These are phyloP conservation scores for Actinidia arguta DNA, from an alignment of 179 eudicot genomes.

Conservation along the genomic window DNA sequence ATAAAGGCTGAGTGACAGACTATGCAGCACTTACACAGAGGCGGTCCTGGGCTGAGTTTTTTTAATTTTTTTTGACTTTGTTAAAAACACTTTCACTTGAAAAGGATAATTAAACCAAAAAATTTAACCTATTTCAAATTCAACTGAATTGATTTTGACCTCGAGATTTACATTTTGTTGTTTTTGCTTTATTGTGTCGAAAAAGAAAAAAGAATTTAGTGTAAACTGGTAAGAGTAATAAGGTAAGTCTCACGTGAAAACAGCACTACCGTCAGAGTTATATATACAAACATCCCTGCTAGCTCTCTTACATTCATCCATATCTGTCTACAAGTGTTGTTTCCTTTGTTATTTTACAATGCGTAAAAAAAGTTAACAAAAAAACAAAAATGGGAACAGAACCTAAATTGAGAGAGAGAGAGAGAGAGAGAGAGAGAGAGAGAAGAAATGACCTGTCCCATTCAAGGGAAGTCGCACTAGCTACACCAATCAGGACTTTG, in stretches of 20 bases:
- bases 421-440: not conserved
- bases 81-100: no score
- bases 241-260: not conserved
- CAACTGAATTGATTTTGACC: not conserved
- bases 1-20: no score
- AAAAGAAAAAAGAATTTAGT: not conserved
- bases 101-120: no score
- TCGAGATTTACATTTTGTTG: not conserved
- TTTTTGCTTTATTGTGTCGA: not conserved
- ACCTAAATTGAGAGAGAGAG: slow-evolving; percentile 15
- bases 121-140: no score
- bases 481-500: not conserved
- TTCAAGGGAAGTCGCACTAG: not conserved
- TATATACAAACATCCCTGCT: slow-evolving; percentile 20
- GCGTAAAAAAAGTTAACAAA: not conserved
- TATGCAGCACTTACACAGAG: no score
- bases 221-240: not conserved
- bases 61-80: no score
- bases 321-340: not conserved
- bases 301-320: not conserved
- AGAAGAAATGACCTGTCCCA: not conserved
- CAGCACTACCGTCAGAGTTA: slow-evolving; percentile 5
- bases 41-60: no score
- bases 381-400: no score
- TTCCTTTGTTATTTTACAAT: not conserved